These are phyloP conservation scores for Sclerotinia nivalis DNA, from an alignment of 2,329 filamentous ascomycete species.

Conservation along the genomic window DNA sequence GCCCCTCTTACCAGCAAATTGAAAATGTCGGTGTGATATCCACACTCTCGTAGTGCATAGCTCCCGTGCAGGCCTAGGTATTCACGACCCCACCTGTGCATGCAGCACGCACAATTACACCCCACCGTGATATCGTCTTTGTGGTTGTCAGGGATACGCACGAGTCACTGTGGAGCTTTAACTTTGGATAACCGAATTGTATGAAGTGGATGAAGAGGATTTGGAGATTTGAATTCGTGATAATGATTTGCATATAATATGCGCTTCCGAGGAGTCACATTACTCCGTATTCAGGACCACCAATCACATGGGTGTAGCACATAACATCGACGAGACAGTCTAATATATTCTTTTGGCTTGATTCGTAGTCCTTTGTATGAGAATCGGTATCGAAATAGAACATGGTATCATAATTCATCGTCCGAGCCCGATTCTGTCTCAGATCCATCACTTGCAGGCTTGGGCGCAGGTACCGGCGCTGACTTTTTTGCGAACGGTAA, in stretches of 20 bases:
- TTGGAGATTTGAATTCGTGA: neutral
- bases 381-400: neutral
- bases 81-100: conserved; percentile 6
- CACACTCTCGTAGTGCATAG: conserved; percentile 14
- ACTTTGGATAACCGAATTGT: conserved; percentile 4
- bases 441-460: conserved; percentile 31
- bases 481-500: conserved; percentile 32
- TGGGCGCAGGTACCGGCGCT: conserved; percentile 14
- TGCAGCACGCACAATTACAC: conserved; percentile 4
- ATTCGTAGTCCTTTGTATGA: neutral
- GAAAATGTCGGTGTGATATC: conserved; percentile 19
- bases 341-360: neutral
- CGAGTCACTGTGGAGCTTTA: conserved; percentile 12
- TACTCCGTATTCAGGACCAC: neutral
- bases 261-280: neutral
- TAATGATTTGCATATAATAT: conserved; percentile 11
- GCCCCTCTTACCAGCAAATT: conserved; percentile 1
- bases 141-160: conserved; percentile 22
- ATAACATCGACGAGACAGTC: neutral
- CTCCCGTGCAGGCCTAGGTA: neutral
- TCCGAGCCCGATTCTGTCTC: conserved; percentile 40
- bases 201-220: neutral
- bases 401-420: conserved; percentile 30
- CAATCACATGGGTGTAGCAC: conserved; percentile 4
- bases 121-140: conserved; percentile 5